phyloP scores from a whole-genome alignment of 495 filamentous ascomycete genomes.

The Haplographium delicatum region DNA sequence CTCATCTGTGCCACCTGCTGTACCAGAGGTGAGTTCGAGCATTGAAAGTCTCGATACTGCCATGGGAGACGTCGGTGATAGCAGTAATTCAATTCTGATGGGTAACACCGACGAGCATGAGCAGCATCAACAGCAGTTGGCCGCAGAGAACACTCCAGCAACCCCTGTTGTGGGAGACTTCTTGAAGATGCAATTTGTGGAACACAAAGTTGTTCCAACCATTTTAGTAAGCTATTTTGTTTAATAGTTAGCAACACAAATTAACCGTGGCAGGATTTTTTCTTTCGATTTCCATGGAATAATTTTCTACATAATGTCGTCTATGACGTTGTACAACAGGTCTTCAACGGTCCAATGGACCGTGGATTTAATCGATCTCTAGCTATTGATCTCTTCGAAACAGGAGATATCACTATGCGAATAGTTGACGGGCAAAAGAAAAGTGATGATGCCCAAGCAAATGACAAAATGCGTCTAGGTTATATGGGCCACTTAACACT shows the following conservation, averaged over 20 bases:
- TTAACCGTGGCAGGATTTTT: constrained; percentile 63
- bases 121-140: not conserved
- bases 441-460: constrained; percentile 76
- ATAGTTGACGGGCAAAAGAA: constrained; percentile 86
- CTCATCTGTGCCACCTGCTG: not conserved
- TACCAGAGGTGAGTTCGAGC: constrained; percentile 11
- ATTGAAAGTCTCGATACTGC: constrained; percentile 27
- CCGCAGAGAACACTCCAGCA: constrained; percentile 30
- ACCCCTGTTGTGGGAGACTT: constrained; percentile 95
- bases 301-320: constrained; percentile 99
- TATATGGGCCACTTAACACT: constrained; percentile 99
- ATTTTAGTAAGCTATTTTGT: constrained; percentile 64
- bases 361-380: constrained; percentile 87
- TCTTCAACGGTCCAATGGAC: constrained; percentile 98
- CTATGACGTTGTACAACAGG: constrained; percentile 98
- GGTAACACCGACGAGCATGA: constrained; percentile 18
- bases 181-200: constrained; percentile 94
- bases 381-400: constrained; percentile 90
- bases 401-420: constrained; percentile 79
- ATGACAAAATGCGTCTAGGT: constrained; percentile 84
- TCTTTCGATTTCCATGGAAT: constrained; percentile 99
- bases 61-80: constrained; percentile 24
- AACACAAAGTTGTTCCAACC: constrained; percentile 89
- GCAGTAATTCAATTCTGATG: constrained; percentile 26
- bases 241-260: not conserved